Conservation (phyloP, 805 yeast species). For the Candida corydali region DNA sequence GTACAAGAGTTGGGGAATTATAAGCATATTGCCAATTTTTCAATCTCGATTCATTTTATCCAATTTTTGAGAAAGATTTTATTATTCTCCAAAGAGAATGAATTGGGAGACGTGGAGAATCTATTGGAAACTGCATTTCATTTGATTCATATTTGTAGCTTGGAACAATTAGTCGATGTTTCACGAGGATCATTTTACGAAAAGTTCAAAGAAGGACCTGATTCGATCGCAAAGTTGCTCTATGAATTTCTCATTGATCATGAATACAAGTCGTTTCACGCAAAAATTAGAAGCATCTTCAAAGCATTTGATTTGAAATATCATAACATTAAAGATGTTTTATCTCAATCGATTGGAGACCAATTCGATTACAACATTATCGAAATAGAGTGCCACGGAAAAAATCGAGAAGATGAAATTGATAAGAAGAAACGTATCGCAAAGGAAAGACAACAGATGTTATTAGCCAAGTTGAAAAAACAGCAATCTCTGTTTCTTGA, state of each 20-base stretch:
- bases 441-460: conserved; percentile 60
- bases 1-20: conserved; percentile 33
- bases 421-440: conserved; percentile 68
- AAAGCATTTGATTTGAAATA: conserved; percentile 23
- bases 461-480: conserved; percentile 73
- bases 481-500: conserved; percentile 66
- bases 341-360: conserved; percentile 16
- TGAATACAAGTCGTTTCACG: conserved; percentile 38
- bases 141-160: conserved; percentile 56
- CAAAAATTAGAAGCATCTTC: conserved; percentile 57
- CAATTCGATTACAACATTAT: conserved; percentile 22
- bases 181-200: conserved; percentile 30
- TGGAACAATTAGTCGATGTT: conserved; percentile 27
- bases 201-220: conserved; percentile 24
- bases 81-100: conserved; percentile 30
- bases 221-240: conserved; percentile 29
- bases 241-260: conserved; percentile 39
- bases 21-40: conserved; percentile 44
- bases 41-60: conserved; percentile 50
- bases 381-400: conserved; percentile 14
- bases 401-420: conserved; percentile 30
- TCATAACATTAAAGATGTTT: conserved; percentile 15
- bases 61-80: conserved; percentile 50
- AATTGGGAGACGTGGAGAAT: conserved; percentile 47
- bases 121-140: conserved; percentile 59